Base-by-base conservation (phyloP, 139 green algal species). In the Chlamydomonas urium region DNA sequence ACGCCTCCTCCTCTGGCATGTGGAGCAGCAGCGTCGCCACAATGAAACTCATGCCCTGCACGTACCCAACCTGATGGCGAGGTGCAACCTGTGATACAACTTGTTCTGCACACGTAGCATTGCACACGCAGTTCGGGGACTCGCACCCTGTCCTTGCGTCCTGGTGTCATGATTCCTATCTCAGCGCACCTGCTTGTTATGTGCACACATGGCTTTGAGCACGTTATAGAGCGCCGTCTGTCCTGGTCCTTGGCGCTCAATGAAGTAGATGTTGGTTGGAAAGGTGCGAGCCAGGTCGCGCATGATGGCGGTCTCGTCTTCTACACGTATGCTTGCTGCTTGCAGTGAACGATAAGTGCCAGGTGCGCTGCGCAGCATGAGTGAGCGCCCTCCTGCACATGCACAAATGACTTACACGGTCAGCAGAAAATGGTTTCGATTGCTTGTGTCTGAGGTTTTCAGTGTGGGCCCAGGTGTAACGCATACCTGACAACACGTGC, bases 11-110 rank as follows among this genome's bases (percentile, higher is more conserved):
- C 58, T 93, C 90, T 4, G 68, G 66, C 91, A 96, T 93, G 85
- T 96, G 91, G 69, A 97, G 84, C 71, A 97, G 83, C 77, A 97
- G 84, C 65, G 95, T 77, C 21, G 87, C 91, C 1, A 87, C 84
- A 14, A 97, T 75, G 79, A 96, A 97, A 21, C 91, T 90, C 91
- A 97, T 96, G 71, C 91, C 91, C 77, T 97, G 90, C 65, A 95
- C 89, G 59, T 97, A 96, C 1, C 91, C 91, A 37, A 95, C 87
- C 81, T 94, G 28, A 21, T n/a, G n/a, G 14, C 24, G n/a, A 50
- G 24, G 62, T 47, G 23, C 23, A 33, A 48, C n/a, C n/a, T n/a
- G n/a, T n/a, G n/a, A 50, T 10, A 50, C 10, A 21, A 60, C 57
- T 24, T 28, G 37, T 28, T 36, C 57, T 38, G 42, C 57, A 35